Conservation (phyloP, 208 protist species). For the Leishmania tropica region DNA sequence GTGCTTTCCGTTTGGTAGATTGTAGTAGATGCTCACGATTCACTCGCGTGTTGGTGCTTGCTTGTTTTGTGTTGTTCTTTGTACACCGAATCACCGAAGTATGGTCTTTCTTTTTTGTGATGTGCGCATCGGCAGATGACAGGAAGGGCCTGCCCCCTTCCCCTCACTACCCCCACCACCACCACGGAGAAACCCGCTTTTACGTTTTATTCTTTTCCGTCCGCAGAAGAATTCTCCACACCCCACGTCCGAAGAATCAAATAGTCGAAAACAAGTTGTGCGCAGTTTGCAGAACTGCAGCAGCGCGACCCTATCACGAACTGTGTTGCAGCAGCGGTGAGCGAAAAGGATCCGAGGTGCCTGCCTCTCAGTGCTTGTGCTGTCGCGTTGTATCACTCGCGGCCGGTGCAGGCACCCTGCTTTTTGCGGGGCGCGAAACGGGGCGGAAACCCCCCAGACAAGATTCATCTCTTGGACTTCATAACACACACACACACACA, state of each 20-base stretch:
- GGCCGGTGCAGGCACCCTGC: neutral
- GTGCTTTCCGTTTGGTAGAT: neutral
- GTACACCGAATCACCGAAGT: neutral
- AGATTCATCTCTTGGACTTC: neutral
- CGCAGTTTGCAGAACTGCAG: neutral
- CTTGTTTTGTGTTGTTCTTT: neutral
- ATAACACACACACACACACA: neutral
- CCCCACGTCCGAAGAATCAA: neutral
- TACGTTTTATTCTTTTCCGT: too few relatives aligned
- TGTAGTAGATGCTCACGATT: constrained; percentile 1
- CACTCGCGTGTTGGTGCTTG: neutral
- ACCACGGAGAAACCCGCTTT: too few relatives aligned
- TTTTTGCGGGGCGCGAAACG: neutral
- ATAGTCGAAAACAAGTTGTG: neutral
- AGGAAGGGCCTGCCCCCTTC: too few relatives aligned
- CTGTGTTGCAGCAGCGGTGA: neutral
- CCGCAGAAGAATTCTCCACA: too few relatives aligned
- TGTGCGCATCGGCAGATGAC: neutral
- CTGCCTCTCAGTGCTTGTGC: neutral
- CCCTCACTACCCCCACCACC: too few relatives aligned
- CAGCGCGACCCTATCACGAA: neutral
- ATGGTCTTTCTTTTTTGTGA: neutral
- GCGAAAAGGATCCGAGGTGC: neutral
- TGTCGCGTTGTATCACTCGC: neutral
- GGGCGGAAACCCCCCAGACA: neutral